Percentiles rank a stretch among this genome's conserved stretches.
phyloP scores from a whole-genome alignment of 225 moss, liverwort and hornwort species.

The Bryum argenteum region DNA sequence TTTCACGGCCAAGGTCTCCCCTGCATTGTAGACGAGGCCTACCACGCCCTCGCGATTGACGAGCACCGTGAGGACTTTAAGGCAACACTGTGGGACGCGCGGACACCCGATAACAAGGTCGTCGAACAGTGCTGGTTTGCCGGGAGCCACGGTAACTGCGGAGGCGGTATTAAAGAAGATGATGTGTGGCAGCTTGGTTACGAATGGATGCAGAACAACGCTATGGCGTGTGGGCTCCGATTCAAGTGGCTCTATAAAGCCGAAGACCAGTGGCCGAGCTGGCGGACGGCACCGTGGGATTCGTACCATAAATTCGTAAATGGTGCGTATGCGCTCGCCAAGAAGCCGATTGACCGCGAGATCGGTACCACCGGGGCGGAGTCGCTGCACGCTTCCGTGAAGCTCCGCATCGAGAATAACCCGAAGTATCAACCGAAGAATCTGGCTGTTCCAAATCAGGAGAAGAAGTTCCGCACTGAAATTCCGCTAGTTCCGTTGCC shows the following conservation, averaged over 20 bases:
- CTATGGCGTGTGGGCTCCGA: constrained; percentile 22
- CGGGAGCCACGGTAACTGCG: constrained; percentile 36
- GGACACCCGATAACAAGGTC: not conserved
- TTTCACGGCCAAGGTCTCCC: constrained; percentile 24
- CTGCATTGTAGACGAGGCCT: constrained; percentile 40
- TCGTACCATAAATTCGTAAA: constrained; percentile 15
- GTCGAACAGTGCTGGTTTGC: constrained; percentile 42
- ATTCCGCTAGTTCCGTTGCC: constrained; percentile 18
- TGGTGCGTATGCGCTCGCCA: not conserved
- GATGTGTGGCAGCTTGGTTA: constrained; percentile 35
- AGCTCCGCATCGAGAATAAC: constrained; percentile 26
- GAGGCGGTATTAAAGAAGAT: constrained; percentile 23
- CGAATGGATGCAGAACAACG: constrained; percentile 41
- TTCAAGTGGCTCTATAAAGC: constrained; percentile 27
- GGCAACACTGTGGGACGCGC: constrained; percentile 27
- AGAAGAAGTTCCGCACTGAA: constrained; percentile 13
- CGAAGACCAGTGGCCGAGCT: constrained; percentile 25
- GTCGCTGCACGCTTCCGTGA: constrained; percentile 29
- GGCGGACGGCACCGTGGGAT: constrained; percentile 30
- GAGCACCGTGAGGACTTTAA: constrained; percentile 35
- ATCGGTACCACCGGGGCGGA: constrained; percentile 17
- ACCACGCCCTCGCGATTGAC: constrained; percentile 39
- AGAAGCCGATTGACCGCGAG: constrained; percentile 6
- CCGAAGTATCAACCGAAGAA: constrained; percentile 20
- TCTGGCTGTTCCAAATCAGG: not conserved